Conservation (phyloP, 495 filamentous ascomycete genomes). For the Trichoderma asperelloides region DNA sequence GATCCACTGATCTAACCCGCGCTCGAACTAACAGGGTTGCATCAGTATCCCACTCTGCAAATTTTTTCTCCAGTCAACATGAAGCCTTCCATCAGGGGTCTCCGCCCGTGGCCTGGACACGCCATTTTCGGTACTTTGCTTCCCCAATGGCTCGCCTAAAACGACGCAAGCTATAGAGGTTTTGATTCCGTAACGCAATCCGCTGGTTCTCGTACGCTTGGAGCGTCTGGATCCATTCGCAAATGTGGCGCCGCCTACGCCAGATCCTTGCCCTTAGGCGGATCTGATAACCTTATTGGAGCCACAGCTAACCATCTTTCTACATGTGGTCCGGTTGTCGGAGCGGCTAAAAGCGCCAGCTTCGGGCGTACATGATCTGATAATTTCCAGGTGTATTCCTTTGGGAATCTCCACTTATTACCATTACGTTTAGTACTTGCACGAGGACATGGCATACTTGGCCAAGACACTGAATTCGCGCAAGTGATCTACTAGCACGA, state of each 20-base stretch:
- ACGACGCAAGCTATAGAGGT: too few relatives aligned
- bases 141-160: too few relatives aligned
- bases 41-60: neutral
- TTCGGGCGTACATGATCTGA: neutral
- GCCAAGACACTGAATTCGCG: neutral
- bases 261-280: constrained; percentile 17
- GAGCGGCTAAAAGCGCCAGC: neutral
- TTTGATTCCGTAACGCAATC: too few relatives aligned
- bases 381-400: neutral
- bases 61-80: constrained; percentile 9
- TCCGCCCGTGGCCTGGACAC: neutral
- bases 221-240: too few relatives aligned
- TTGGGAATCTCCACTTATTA: neutral
- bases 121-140: neutral
- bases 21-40: neutral
- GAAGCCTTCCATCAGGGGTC: neutral
- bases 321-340: neutral
- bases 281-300: constrained; percentile 43
- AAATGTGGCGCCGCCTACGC: neutral
- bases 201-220: too few relatives aligned
- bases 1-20: neutral
- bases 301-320: too few relatives aligned
- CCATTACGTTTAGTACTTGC: neutral
- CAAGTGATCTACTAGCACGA: neutral
- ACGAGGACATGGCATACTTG: neutral